Evolutionary conservation across 1,284 basidiomycete genomes (phyloP).

Genomic region (Sporisorium sorghi): DNA sequence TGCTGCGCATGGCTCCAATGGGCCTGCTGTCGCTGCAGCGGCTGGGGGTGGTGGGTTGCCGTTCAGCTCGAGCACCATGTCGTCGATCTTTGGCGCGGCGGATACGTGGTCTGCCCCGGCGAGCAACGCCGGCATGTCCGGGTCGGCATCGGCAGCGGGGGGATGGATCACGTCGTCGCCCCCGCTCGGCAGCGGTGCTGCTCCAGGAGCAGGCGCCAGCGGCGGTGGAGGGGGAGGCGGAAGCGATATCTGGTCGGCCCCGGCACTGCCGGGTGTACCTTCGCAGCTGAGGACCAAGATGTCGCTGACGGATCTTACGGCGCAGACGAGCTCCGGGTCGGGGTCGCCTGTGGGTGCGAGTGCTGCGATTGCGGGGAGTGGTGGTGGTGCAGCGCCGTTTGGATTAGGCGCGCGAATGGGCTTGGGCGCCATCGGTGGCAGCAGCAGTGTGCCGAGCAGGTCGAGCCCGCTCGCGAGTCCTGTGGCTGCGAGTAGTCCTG

Average conservation of each 20-base stretch:
- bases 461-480: slow-evolving; percentile 20
- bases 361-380: not conserved
- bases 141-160: not conserved
- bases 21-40: not conserved
- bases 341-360: not conserved
- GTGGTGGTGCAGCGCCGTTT: slow-evolving; percentile 4
- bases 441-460: slow-evolving; percentile 11
- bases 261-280: slow-evolving; percentile 21
- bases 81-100: slow-evolving; percentile 36
- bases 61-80: slow-evolving; percentile 32
- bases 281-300: slow-evolving; percentile 27
- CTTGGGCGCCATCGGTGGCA: slow-evolving; percentile 34
- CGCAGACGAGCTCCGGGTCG: slow-evolving; percentile 1
- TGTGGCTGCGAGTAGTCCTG: slow-evolving; percentile 6
- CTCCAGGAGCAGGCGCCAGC: not conserved
- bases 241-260: slow-evolving; percentile 47
- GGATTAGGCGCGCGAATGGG: too few species aligned
- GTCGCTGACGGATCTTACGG: slow-evolving; percentile 25
- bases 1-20: slow-evolving; percentile 5
- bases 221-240: not conserved
- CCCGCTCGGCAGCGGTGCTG: slow-evolving; percentile 22
- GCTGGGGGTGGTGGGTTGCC: slow-evolving; percentile 22
- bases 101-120: slow-evolving; percentile 38
- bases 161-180: slow-evolving; percentile 44
- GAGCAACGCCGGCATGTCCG: slow-evolving; percentile 4